Conservation (phyloP, 83 land plant genomes). For the Diphasiastrum complanatum region DNA sequence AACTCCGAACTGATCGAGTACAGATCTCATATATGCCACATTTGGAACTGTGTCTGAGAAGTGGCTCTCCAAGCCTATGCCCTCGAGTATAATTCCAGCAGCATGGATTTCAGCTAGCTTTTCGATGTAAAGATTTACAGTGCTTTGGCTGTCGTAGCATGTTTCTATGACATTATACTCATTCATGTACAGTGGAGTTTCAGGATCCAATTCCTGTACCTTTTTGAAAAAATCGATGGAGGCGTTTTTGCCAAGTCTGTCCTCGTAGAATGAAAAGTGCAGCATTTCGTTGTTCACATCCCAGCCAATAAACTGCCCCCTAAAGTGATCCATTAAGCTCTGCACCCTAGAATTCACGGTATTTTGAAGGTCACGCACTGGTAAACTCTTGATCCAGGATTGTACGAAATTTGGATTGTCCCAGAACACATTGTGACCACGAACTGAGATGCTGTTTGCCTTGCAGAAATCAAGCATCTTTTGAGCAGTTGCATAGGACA, state of each 20-base stretch:
- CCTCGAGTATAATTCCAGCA: slow-evolving; percentile 56
- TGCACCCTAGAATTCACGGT: slow-evolving; percentile 54
- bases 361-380: slow-evolving; percentile 30
- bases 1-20: slow-evolving; percentile 67
- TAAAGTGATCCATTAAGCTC: slow-evolving; percentile 50
- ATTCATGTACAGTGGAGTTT: slow-evolving; percentile 75
- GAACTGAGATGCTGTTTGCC: slow-evolving; percentile 41
- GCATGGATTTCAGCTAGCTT: slow-evolving; percentile 41
- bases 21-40: slow-evolving; percentile 51
- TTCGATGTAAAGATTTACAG: slow-evolving; percentile 51
- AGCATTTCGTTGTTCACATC: slow-evolving; percentile 96
- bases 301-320: slow-evolving; percentile 72
- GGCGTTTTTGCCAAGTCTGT: slow-evolving; percentile 49
- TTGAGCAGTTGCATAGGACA: slow-evolving; percentile 69
- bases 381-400: slow-evolving; percentile 59
- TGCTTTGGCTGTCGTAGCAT: slow-evolving; percentile 46
- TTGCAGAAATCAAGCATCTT: slow-evolving; percentile 62
- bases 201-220: slow-evolving; percentile 60
- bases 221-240: slow-evolving; percentile 46
- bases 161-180: slow-evolving; percentile 87
- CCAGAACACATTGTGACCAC: slow-evolving; percentile 99
- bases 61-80: slow-evolving; percentile 85
- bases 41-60: slow-evolving; percentile 51
- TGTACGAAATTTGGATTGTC: slow-evolving; percentile 62
- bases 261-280: slow-evolving; percentile 77